A percentile compares a stretch with the other conserved stretches of the same genome.
Evolutionary conservation across 1,284 basidiomycete genomes (phyloP).

Genomic region (Pseudozyma sp.): DNA sequence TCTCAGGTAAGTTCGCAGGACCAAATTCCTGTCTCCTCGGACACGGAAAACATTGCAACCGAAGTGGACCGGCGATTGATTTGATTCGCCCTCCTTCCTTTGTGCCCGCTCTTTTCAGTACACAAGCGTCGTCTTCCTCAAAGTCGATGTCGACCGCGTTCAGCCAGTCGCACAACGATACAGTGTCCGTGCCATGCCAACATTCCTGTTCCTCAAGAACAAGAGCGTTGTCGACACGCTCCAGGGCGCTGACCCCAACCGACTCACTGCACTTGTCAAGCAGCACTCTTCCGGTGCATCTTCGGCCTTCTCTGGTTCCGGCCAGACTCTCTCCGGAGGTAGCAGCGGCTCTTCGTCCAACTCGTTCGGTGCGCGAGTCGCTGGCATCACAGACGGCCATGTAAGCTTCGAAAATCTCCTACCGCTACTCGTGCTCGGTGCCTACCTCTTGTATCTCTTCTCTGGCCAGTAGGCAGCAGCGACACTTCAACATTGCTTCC

Average conservation of each 20-base stretch:
- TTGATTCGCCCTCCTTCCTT: too few species aligned
- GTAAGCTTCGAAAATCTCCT: slow-evolving; percentile 56
- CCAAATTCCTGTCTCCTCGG: too few species aligned
- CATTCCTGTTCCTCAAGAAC: slow-evolving; percentile 71
- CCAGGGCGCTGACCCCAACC: slow-evolving; percentile 58
- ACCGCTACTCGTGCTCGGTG: slow-evolving; percentile 45
- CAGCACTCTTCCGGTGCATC: slow-evolving; percentile 58
- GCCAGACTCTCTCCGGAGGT: slow-evolving; percentile 47
- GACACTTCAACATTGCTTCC: slow-evolving; percentile 8
- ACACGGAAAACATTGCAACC: too few species aligned
- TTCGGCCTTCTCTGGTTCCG: slow-evolving; percentile 48
- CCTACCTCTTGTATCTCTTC: slow-evolving; percentile 52
- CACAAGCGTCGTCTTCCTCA: slow-evolving; percentile 58
- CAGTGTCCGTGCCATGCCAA: slow-evolving; percentile 71
- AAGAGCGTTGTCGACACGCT: slow-evolving; percentile 66
- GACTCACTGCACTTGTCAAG: slow-evolving; percentile 53
- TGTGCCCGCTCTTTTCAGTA: slow-evolving; percentile 19
- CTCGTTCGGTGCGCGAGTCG: slow-evolving; percentile 24
- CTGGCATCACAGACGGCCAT: slow-evolving; percentile 46
- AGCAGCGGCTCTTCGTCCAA: slow-evolving; percentile 36
- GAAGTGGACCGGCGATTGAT: too few species aligned
- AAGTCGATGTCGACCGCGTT: slow-evolving; percentile 71
- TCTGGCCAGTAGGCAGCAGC: slow-evolving; percentile 20
- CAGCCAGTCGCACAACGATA: slow-evolving; percentile 69
- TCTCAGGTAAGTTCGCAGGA: slow-evolving; percentile 21